Conservation (phyloP, 1,284 basidiomycete genomes). For the Takashimella koratensis region DNA sequence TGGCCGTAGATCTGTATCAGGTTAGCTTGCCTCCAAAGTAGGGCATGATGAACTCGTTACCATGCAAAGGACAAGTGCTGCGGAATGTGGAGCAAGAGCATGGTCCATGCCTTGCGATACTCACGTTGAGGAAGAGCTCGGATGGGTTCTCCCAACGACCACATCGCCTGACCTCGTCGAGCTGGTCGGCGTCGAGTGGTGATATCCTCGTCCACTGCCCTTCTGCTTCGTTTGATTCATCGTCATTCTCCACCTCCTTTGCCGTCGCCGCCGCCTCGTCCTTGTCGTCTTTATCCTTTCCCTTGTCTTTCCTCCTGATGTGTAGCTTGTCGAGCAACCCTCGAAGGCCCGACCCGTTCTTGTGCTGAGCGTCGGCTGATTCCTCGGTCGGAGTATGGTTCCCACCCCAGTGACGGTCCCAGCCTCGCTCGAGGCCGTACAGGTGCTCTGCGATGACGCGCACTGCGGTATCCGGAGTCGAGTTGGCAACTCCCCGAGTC, state of each 20-base stretch:
- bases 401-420: neutral
- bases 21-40: too few species aligned
- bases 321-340: neutral
- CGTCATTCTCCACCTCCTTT: neutral
- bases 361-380: neutral
- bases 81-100: too few species aligned
- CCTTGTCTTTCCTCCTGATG: conserved; percentile 13
- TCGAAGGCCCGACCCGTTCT: neutral
- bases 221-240: conserved; percentile 5
- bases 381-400: neutral
- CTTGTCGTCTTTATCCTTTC: neutral
- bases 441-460: conserved; percentile 23
- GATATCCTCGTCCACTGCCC: conserved; percentile 21
- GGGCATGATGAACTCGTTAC: too few species aligned
- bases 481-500: conserved; percentile 14
- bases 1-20: conserved; percentile 20
- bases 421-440: conserved; percentile 16
- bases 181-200: conserved; percentile 16
- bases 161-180: conserved; percentile 16
- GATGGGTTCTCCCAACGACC: conserved; percentile 12
- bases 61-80: too few species aligned
- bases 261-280: neutral
- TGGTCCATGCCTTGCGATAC: too few species aligned
- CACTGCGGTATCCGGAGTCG: conserved; percentile 17
- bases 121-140: conserved; percentile 23